Conservation (phyloP, 352 stramenopile genomes). For the Pythium aristosporum region DNA sequence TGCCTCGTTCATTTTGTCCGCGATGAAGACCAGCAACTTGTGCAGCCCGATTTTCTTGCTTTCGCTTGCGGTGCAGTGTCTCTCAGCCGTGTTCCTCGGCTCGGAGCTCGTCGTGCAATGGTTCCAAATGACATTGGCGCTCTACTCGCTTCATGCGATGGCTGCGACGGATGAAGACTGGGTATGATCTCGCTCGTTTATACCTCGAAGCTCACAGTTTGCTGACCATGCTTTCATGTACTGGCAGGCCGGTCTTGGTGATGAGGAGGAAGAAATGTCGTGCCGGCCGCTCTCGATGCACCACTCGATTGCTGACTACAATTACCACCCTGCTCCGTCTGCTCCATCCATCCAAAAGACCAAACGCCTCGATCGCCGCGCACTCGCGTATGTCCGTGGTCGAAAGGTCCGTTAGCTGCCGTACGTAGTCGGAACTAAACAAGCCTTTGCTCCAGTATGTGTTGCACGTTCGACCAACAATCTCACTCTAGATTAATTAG, state of each 20-base stretch:
- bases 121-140: conserved; percentile 76
- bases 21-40: conserved; percentile 84
- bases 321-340: conserved; percentile 56
- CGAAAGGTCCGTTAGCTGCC: conserved; percentile 56
- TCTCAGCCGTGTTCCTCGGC: conserved; percentile 80
- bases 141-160: conserved; percentile 84
- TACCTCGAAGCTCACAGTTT: neutral
- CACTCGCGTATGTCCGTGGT: conserved; percentile 69
- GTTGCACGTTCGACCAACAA: neutral
- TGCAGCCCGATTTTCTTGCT: conserved; percentile 84
- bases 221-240: neutral
- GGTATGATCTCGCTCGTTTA: conserved; percentile 34
- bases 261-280: conserved; percentile 62
- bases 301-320: conserved; percentile 80
- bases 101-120: conserved; percentile 84
- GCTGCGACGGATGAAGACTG: conserved; percentile 72
- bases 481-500: neutral
- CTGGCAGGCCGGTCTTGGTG: conserved; percentile 45
- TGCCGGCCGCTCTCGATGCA: conserved; percentile 56
- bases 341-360: conserved; percentile 75
- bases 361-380: conserved; percentile 73
- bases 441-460: too few relatives aligned
- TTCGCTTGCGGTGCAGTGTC: conserved; percentile 69
- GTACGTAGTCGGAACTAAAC: neutral
- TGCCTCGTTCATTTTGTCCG: conserved; percentile 84